Evolutionary conservation across 208 protist species (phyloP).

Genomic region (Leishmania lainsoni): DNA sequence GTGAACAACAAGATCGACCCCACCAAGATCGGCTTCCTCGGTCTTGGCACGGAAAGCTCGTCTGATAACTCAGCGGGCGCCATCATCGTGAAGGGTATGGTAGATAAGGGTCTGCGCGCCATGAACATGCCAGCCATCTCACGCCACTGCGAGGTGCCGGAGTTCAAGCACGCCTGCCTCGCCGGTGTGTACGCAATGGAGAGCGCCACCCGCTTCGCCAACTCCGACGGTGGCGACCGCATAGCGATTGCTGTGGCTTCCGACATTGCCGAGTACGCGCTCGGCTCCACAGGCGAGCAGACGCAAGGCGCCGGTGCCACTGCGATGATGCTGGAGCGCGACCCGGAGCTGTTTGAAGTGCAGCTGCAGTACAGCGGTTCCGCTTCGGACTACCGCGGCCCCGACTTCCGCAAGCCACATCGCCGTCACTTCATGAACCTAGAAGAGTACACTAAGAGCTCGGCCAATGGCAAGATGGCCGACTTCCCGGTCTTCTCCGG

Average conservation of each 20-base stretch:
- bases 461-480: conserved; percentile 76
- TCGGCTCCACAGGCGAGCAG: conserved; percentile 90
- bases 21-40: conserved; percentile 82
- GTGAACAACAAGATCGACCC: conserved; percentile 88
- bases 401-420: conserved; percentile 92
- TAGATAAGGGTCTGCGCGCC: conserved; percentile 80
- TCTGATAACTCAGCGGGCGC: conserved; percentile 90
- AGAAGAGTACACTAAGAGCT: conserved; percentile 70
- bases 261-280: conserved; percentile 90
- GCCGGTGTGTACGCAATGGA: conserved; percentile 90
- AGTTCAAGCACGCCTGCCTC: conserved; percentile 94
- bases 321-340: conserved; percentile 82
- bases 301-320: conserved; percentile 88
- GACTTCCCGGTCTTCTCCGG: conserved; percentile 93
- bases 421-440: conserved; percentile 86
- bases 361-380: conserved; percentile 77
- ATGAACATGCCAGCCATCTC: conserved; percentile 74
- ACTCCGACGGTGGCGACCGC: conserved; percentile 63
- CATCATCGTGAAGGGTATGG: conserved; percentile 92
- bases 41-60: conserved; percentile 88
- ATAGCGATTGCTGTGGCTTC: conserved; percentile 88
- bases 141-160: conserved; percentile 89
- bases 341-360: conserved; percentile 76
- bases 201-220: conserved; percentile 74
- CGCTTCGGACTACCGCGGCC: conserved; percentile 87